These are phyloP conservation scores for Pichia occidentalis DNA, from an alignment of 805 yeast species.

Conservation along the genomic window DNA sequence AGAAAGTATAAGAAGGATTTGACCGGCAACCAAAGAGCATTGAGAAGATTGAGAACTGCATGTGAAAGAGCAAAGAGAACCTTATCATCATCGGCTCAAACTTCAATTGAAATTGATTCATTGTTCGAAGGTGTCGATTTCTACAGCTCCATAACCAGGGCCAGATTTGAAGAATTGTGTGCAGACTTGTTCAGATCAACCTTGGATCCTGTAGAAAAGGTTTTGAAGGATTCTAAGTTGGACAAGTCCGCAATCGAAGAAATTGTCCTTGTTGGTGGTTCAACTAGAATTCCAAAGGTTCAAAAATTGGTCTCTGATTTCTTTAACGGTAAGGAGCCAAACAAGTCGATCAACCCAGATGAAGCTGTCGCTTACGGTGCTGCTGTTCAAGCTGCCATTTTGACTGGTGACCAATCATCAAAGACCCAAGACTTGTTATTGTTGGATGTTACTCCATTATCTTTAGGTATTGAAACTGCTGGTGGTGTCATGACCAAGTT, in stretches of 20 bases:
- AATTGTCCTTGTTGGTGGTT: constrained; percentile 95
- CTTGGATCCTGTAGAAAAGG: constrained; percentile 92
- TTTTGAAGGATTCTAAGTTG: constrained; percentile 81
- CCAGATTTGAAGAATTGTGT: constrained; percentile 96
- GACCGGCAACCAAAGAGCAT: constrained; percentile 88
- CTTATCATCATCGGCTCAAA: constrained; percentile 91
- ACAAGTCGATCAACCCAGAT: constrained; percentile 94
- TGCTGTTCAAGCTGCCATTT: constrained; percentile 96
- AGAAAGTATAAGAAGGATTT: constrained; percentile 96
- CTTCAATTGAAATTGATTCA: constrained; percentile 93
- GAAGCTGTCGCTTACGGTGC: constrained; percentile 99
- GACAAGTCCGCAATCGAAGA: constrained; percentile 88
- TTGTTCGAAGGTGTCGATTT: constrained; percentile 93
- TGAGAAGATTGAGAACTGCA: constrained; percentile 97
- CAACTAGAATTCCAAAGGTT: constrained; percentile 96
- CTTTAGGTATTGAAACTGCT: constrained; percentile 97
- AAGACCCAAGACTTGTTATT: constrained; percentile 89
- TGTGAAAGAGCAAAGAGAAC: constrained; percentile 99
- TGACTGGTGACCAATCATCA: constrained; percentile 91
- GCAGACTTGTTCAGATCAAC: constrained; percentile 92
- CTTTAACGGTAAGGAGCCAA: constrained; percentile 96
- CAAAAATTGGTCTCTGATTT: constrained; percentile 93
- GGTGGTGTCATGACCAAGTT: constrained; percentile 99
- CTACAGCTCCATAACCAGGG: constrained; percentile 94
- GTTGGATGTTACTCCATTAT: constrained; percentile 95